Conservation (phyloP, 2,329 filamentous ascomycete genomes). For the Dactylellina leptospora region DNA sequence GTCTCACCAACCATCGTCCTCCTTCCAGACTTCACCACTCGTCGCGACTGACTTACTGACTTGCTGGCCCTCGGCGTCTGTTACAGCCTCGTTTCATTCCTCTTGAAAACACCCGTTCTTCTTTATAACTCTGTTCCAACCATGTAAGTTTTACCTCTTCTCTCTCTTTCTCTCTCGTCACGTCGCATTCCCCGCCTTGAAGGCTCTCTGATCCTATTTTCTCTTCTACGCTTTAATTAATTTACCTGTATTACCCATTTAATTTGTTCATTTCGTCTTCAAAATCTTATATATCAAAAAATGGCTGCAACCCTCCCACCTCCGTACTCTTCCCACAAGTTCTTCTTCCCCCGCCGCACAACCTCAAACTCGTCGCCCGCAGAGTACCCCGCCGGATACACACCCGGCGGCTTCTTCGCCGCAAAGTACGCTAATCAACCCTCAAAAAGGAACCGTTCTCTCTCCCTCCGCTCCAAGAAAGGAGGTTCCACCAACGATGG, state of each 20-base stretch:
- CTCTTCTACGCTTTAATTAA: neutral
- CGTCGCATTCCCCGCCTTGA: neutral
- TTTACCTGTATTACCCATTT: neutral
- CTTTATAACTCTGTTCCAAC: constrained; percentile 9
- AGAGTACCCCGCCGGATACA: constrained; percentile 32
- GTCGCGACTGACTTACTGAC: constrained; percentile 6
- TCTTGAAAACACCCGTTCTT: neutral
- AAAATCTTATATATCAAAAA: neutral
- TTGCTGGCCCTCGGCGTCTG: constrained; percentile 11
- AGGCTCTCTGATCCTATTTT: neutral
- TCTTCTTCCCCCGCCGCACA: constrained; percentile 29
- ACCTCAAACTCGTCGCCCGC: constrained; percentile 7
- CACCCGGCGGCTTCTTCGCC: constrained; percentile 36
- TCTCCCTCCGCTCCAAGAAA: constrained; percentile 76
- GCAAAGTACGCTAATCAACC: constrained; percentile 37
- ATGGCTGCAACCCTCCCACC: constrained; percentile 26
- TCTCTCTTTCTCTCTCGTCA: neutral
- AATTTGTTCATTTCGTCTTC: constrained; percentile 4
- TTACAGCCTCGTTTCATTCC: constrained; percentile 42
- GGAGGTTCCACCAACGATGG: constrained; percentile 61
- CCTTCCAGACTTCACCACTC: neutral
- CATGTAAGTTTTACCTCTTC: constrained; percentile 35
- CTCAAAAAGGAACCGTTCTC: constrained; percentile 72
- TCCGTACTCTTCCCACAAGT: constrained; percentile 33
- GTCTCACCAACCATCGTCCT: constrained; percentile 13